Evolutionary conservation across 495 filamentous ascomycete genomes (phyloP).

Genomic region (Tuber brumale): DNA sequence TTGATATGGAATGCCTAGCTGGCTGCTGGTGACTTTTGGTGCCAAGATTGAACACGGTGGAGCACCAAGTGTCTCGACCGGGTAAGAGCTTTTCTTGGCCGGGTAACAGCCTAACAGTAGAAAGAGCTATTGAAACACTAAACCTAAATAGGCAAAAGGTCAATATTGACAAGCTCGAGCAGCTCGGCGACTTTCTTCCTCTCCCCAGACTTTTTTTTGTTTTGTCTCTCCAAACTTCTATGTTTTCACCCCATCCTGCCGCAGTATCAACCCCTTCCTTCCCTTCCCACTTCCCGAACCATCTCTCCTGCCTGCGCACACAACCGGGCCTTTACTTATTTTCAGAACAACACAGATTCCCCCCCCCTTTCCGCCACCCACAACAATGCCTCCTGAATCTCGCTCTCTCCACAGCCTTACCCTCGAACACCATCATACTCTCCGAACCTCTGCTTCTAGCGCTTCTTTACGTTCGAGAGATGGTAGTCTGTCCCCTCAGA

Average conservation of each 20-base stretch:
- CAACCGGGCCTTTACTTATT: neutral
- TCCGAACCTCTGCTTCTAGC: constrained; percentile 50
- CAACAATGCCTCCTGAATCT: constrained; percentile 32
- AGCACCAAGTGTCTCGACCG: neutral
- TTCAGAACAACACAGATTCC: neutral
- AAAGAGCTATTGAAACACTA: neutral
- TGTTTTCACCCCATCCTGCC: neutral
- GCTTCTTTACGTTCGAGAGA: constrained; percentile 68
- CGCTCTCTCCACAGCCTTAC: constrained; percentile 57
- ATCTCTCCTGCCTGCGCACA: neutral
- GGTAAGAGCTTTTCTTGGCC: neutral
- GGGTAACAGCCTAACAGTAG: neutral
- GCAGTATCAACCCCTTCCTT: neutral
- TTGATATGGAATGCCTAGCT: too few relatives aligned
- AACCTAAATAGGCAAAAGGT: neutral
- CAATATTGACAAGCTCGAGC: neutral
- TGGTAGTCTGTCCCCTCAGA: constrained; percentile 48
- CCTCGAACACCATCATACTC: constrained; percentile 44
- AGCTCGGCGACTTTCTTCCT: neutral
- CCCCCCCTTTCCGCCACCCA: neutral
- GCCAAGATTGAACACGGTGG: neutral
- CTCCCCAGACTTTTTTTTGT: neutral
- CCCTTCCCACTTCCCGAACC: neutral
- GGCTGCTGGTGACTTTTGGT: too few relatives aligned
- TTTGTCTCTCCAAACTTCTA: neutral